Percentiles rank a stretch among this genome's conserved stretches.
phyloP scores from a whole-genome alignment of 805 yeast genomes.

The Vanderwaltozyma polyspora region DNA sequence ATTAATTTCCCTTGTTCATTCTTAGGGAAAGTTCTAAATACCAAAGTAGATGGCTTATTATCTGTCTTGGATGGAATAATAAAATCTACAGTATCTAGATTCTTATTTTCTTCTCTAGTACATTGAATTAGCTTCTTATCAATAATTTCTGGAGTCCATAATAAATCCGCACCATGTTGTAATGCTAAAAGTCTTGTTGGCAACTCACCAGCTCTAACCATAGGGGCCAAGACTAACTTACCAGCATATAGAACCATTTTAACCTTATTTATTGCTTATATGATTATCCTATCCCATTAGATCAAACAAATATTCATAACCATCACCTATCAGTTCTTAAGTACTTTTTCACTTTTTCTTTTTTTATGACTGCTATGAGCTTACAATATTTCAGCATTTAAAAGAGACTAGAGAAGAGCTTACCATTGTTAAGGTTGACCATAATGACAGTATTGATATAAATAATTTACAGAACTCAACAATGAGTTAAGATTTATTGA shows the following conservation, averaged over 20 bases:
- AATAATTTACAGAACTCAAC: no score
- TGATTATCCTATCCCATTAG: no score
- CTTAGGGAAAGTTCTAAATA: slow-evolving; percentile 61
- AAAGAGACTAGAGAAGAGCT: no score
- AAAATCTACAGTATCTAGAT: slow-evolving; percentile 51
- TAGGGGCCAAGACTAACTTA: slow-evolving; percentile 82
- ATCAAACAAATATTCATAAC: no score
- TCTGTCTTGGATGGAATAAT: slow-evolving; percentile 28
- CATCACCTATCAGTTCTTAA: no score
- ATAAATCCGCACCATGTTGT: slow-evolving; percentile 82
- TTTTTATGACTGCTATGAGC: no score
- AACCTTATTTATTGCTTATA: no score
- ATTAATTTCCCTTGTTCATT: slow-evolving; percentile 58
- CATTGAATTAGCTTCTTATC: slow-evolving; percentile 75
- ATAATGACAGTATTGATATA: no score
- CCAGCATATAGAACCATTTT: slow-evolving; percentile 42
- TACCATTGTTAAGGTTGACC: no score
- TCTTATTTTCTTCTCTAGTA: slow-evolving; percentile 47
- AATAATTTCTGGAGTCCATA: slow-evolving; percentile 91
- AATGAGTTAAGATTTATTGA: no score
- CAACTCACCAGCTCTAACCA: slow-evolving; percentile 93
- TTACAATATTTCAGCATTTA: no score
- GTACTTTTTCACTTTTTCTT: no score
- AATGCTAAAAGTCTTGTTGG: slow-evolving; percentile 78
- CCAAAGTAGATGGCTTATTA: slow-evolving; percentile 40